Evolutionary conservation across 495 filamentous ascomycete species (phyloP).

Genomic region (Astrothelium macrocarpum): DNA sequence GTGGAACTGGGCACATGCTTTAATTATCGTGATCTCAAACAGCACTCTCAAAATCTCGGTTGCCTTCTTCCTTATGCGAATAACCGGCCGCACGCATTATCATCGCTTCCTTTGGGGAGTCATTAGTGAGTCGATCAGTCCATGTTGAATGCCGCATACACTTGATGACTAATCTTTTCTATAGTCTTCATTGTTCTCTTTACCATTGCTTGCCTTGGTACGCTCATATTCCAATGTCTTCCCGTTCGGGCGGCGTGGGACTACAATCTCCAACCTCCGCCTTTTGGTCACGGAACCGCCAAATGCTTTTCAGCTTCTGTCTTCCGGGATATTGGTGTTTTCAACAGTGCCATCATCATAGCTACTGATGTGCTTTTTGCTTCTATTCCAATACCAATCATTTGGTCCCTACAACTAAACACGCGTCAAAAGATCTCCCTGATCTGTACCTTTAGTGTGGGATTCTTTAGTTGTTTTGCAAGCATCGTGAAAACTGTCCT

Average conservation of each 20-base stretch:
- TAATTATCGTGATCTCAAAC: slow-evolving; percentile 18
- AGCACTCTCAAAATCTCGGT: slow-evolving; percentile 26
- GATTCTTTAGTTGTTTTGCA: slow-evolving; percentile 27
- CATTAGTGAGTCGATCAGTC: slow-evolving; percentile 16
- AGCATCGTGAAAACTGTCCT: slow-evolving; percentile 26
- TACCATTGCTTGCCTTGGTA: slow-evolving; percentile 21
- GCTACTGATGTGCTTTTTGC: slow-evolving; percentile 28
- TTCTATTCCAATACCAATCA: slow-evolving; percentile 24
- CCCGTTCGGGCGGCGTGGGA: slow-evolving; percentile 25
- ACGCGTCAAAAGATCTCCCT: slow-evolving; percentile 26
- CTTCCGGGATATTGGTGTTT: slow-evolving; percentile 24
- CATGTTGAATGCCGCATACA: background rate
- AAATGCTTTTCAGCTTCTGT: slow-evolving; percentile 23
- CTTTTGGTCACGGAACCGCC: slow-evolving; percentile 19
- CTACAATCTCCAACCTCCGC: slow-evolving; percentile 14
- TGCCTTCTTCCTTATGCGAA: slow-evolving; percentile 27
- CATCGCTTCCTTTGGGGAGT: slow-evolving; percentile 21
- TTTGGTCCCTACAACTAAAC: slow-evolving; percentile 28
- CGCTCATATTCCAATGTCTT: slow-evolving; percentile 26
- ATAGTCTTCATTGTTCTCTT: slow-evolving; percentile 24
- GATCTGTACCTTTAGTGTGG: slow-evolving; percentile 23
- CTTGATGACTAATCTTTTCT: background rate
- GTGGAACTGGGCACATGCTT: slow-evolving; percentile 1
- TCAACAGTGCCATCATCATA: slow-evolving; percentile 27
- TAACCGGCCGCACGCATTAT: slow-evolving; percentile 19